These are phyloP conservation scores for Haplosporangium sp. DNA, from an alignment of 371 early-diverging fungal genomes.

Conservation along the genomic window DNA sequence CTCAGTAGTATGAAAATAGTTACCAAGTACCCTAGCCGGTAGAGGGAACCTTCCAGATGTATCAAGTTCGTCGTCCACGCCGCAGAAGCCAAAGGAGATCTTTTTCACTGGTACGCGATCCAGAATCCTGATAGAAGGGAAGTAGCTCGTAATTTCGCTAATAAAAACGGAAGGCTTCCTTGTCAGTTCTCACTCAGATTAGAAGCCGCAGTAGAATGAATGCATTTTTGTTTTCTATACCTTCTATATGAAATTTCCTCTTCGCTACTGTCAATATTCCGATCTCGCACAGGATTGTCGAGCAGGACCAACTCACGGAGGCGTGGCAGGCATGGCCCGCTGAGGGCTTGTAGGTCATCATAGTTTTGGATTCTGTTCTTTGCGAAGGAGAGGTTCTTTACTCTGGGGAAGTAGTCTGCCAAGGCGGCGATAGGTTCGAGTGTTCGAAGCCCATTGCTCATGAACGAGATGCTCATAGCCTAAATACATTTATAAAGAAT, in stretches of 20 bases:
- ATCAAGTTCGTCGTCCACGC: neutral
- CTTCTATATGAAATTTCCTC: constrained; percentile 37
- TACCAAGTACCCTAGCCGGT: constrained; percentile 9
- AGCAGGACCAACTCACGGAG: constrained; percentile 35
- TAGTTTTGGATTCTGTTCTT: constrained; percentile 23
- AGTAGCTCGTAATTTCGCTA: constrained; percentile 23
- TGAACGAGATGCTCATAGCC: constrained; percentile 35
- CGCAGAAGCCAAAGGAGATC: constrained; percentile 36
- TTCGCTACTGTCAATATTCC: constrained; percentile 12
- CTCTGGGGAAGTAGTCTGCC: constrained; percentile 25
- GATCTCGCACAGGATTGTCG: constrained; percentile 39
- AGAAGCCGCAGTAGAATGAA: neutral
- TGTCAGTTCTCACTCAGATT: no score
- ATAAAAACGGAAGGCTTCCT: neutral
- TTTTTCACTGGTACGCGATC: constrained; percentile 26
- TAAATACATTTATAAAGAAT: neutral
- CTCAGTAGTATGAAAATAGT: no score
- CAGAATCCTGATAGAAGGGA: constrained; percentile 24
- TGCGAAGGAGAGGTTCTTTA: constrained; percentile 32
- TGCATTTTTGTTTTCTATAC: neutral
- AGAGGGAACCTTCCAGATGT: neutral
- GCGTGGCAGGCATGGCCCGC: constrained; percentile 22
- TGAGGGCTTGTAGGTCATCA: constrained; percentile 29
- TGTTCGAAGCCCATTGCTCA: constrained; percentile 27
- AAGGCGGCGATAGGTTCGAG: constrained; percentile 27